Percentiles rank a stretch among this genome's conserved stretches.
Conservation (phyloP, 208 protist genomes). For the Novymonas esmeraldas region DNA sequence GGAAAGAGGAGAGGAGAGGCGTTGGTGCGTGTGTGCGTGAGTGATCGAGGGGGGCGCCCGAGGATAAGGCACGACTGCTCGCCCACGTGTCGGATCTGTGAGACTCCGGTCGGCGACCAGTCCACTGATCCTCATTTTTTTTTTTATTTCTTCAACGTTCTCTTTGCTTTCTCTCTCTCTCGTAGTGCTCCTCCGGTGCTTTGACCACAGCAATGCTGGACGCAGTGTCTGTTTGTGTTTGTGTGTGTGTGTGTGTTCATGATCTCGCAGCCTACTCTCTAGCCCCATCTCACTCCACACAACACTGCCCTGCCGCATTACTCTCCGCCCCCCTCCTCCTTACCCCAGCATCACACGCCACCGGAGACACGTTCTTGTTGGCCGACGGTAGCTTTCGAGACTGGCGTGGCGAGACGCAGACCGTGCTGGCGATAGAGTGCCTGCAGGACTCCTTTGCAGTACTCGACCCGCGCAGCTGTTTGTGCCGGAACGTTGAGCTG, state of each 20-base stretch:
- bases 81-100: too few relatives aligned
- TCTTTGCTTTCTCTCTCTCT: too few relatives aligned
- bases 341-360: background rate
- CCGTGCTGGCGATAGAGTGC: constrained; percentile 32
- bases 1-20: background rate
- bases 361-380: background rate
- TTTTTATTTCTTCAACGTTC: too few relatives aligned
- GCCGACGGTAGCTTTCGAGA: background rate
- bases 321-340: too few relatives aligned
- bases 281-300: too few relatives aligned
- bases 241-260: background rate
- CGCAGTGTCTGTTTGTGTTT: background rate
- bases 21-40: background rate
- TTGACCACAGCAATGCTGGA: too few relatives aligned
- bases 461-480: constrained; percentile 3
- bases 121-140: too few relatives aligned
- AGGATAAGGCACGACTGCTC: too few relatives aligned
- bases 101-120: too few relatives aligned
- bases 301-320: too few relatives aligned
- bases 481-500: constrained; percentile 14
- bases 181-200: too few relatives aligned
- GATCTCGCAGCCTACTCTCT: background rate
- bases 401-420: constrained; percentile 34
- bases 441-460: constrained; percentile 24
- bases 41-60: too few relatives aligned